Evolutionary conservation across 176 grass and related monocot species (phyloP).

Genomic region (Saccharum spontaneum): DNA sequence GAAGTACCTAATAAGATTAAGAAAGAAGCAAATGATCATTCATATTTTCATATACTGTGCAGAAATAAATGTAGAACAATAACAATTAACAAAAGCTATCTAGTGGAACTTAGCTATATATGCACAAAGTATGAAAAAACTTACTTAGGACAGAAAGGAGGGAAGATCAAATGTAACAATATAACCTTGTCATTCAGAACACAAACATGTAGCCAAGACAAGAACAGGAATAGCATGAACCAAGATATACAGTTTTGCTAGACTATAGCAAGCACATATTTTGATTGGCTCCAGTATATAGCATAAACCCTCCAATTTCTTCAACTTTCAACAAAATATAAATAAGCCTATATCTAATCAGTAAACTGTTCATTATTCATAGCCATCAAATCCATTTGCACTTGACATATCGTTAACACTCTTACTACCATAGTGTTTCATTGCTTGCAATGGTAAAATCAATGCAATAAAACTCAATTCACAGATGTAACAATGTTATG

Average conservation of each 20-base stretch:
- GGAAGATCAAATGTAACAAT: neutral
- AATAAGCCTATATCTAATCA: neutral
- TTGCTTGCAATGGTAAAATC: no score
- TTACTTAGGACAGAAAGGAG: neutral
- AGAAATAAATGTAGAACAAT: constrained; percentile 1
- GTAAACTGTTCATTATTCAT: neutral
- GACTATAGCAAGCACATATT: neutral
- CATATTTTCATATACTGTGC: neutral
- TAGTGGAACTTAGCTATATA: neutral
- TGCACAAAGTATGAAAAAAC: constrained; percentile 3
- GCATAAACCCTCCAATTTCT: neutral
- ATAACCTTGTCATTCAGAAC: neutral
- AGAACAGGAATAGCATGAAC: neutral
- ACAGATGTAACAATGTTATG: no score
- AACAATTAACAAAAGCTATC: neutral
- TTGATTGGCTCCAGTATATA: neutral
- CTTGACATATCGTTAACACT: neutral
- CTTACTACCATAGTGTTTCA: neutral
- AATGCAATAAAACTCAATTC: no score
- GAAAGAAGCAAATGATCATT: neutral
- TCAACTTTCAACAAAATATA: neutral
- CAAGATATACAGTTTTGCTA: neutral
- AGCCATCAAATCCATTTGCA: neutral
- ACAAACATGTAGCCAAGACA: neutral
- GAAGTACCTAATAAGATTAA: constrained; percentile 28